A percentile compares a stretch with the other conserved stretches of the same genome.
phyloP scores from a whole-genome alignment of 2,329 filamentous ascomycete genomes.

The Xylaria sp. region DNA sequence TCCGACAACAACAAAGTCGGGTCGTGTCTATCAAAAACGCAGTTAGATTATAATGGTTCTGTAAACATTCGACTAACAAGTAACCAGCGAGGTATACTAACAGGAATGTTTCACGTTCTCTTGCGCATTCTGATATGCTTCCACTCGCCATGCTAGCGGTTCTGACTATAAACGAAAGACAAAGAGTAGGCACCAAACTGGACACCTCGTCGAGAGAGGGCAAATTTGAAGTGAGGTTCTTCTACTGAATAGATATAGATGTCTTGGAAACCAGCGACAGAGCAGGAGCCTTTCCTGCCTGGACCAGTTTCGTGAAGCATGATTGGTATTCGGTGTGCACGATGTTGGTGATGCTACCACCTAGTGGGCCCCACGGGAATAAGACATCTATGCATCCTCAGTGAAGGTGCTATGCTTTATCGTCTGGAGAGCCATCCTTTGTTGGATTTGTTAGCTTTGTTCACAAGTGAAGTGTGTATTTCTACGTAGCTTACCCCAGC shows the following conservation, averaged over 20 bases:
- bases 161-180: not conserved
- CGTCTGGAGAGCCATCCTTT: not conserved
- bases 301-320: constrained; percentile 14
- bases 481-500: not conserved
- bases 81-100: not conserved
- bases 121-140: constrained; percentile 30
- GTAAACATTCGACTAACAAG: not conserved
- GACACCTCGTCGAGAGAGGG: not conserved
- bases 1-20: constrained; percentile 31
- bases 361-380: not conserved
- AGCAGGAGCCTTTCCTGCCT: constrained; percentile 18
- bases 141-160: constrained; percentile 13
- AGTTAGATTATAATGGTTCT: constrained; percentile 1
- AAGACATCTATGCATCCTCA: not conserved
- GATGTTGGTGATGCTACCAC: constrained; percentile 1
- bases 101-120: constrained; percentile 35
- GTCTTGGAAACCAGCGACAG: constrained; percentile 6
- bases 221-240: not conserved
- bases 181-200: not conserved
- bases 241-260: not conserved
- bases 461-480: constrained; percentile 28
- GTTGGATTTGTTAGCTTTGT: constrained; percentile 10
- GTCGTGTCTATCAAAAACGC: constrained; percentile 24
- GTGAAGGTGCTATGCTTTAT: not conserved
- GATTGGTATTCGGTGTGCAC: constrained; percentile 16